A percentile compares a stretch with the other conserved stretches of the same genome.
Conservation (phyloP, 2,329 filamentous ascomycete genomes). For the Sporothrix pseudoabietina region DNA sequence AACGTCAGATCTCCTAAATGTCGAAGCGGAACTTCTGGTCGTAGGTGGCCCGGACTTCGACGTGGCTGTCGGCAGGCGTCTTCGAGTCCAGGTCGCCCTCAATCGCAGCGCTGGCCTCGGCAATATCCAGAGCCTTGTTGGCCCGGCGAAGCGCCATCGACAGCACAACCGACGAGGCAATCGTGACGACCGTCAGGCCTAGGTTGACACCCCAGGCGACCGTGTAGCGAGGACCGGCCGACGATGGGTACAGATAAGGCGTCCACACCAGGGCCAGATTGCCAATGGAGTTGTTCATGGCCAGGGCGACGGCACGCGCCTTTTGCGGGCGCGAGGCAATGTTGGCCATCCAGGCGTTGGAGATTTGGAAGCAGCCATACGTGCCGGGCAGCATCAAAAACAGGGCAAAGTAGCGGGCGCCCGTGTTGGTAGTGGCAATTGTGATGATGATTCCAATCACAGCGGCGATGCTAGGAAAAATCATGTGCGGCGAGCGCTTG, state of each 20-base stretch:
- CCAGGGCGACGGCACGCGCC: constrained; percentile 37
- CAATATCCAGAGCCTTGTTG: not conserved
- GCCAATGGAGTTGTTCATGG: constrained; percentile 38
- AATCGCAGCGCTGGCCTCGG: not conserved
- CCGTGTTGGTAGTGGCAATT: not conserved
- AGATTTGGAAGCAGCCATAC: constrained; percentile 38
- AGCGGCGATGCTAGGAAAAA: constrained; percentile 28
- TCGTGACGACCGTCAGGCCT: not conserved
- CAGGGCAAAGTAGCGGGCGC: constrained; percentile 15
- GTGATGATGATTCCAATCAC: not conserved
- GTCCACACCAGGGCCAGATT: constrained; percentile 39
- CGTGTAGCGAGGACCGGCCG: not conserved
- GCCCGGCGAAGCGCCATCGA: not conserved
- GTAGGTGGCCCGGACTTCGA: not conserved
- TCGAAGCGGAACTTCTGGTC: not conserved
- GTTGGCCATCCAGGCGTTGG: constrained; percentile 40
- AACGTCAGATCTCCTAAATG: not conserved
- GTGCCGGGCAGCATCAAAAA: constrained; percentile 30
- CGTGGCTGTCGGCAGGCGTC: constrained; percentile 1
- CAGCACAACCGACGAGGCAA: not conserved
- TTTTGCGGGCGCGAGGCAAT: constrained; percentile 37
- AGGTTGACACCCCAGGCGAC: not conserved
- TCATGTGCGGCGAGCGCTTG: constrained; percentile 36
- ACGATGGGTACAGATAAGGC: constrained; percentile 25
- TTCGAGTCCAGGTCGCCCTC: not conserved